Base-by-base conservation (phyloP, 192 early-diverging fungal genomes). In the Kappamyces sp. region DNA sequence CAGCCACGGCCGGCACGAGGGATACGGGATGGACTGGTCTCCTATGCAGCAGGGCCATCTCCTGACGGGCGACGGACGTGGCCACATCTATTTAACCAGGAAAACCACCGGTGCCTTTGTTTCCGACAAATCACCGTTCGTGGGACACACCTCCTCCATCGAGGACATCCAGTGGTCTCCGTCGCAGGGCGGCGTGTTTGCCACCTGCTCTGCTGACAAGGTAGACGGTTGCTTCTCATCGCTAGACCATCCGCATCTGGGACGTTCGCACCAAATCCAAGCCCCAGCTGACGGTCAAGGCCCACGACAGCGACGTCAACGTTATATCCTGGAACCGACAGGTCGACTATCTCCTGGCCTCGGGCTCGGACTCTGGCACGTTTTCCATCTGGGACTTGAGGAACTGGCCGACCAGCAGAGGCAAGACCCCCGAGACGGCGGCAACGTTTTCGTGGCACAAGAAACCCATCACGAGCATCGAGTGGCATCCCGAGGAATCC, bases 131-230 rank as follows among this genome's bases (percentile, higher is more conserved):
- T 73, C 72, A 9, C 75, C 90, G 4, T 97, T 90, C 74, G 69
- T 68, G 39, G 96, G 90, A 42, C 94, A 98, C 68, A 79, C 72
- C 40, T 82, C 79, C 3, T 91, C 87, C 12, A 86, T 97, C 23
- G 96, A 99, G 69, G 96, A 99, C 68, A 59, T 99, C 49, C 96
- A 99, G 79, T 99, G 94, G 94, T 93, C 93, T 3, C 91, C 92
- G 23, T 76, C 83, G 1, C 90, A 95, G 62, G 78, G 79, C 13
- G 85, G 79, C 32, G 93, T 97, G 9, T 99, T 99, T 86, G 93
- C 92, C 1, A 87, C 89, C 5, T 86, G 88, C 63, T 91, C 88
- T 0, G 86, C 88, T 1, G 96, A 99, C 73, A 79, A 90, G 23
- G 23, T 23, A 23, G 23, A 23, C 23, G 0, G 23, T 0, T 23